phyloP scores from a whole-genome alignment of 1,284 basidiomycete species.

The Papiliotrema nemorosa region DNA sequence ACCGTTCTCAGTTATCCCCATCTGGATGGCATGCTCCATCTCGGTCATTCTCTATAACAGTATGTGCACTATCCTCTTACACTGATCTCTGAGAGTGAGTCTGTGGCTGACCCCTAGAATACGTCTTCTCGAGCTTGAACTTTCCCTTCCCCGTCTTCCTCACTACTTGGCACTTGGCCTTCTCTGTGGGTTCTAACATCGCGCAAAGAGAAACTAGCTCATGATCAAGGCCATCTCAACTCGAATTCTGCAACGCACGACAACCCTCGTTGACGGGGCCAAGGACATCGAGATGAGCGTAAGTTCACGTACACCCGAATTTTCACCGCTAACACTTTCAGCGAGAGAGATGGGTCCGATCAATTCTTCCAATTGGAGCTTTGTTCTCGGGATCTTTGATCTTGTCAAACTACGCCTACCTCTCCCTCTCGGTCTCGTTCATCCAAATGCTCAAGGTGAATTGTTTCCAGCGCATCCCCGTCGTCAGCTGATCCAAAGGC shows the following conservation, averaged over 20 bases:
- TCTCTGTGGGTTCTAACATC: conserved; percentile 61
- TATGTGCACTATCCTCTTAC: conserved; percentile 13
- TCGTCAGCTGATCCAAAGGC: conserved; percentile 56
- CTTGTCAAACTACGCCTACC: conserved; percentile 89
- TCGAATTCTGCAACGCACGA: conserved; percentile 81
- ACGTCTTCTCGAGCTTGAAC: conserved; percentile 74
- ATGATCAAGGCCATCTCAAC: conserved; percentile 72
- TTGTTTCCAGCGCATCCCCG: neutral
- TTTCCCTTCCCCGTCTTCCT: conserved; percentile 85
- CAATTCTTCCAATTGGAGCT: conserved; percentile 88
- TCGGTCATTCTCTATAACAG: conserved; percentile 95
- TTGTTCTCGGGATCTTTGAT: conserved; percentile 90
- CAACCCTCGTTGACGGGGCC: conserved; percentile 79
- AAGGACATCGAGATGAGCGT: conserved; percentile 79
- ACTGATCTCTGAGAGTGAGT: no score
- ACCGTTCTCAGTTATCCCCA: conserved; percentile 45
- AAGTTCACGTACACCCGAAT: conserved; percentile 18
- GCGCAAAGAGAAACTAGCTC: neutral
- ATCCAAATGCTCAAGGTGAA: conserved; percentile 96
- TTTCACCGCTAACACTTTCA: conserved; percentile 10
- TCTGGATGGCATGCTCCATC: conserved; percentile 78
- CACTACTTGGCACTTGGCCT: conserved; percentile 79
- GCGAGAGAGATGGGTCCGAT: conserved; percentile 73
- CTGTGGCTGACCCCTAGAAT: conserved; percentile 50
- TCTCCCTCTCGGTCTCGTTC: conserved; percentile 85